Evolutionary conservation across 2,329 filamentous ascomycete genomes (phyloP).

Genomic region (Pseudophaeomoniella oleicola): DNA sequence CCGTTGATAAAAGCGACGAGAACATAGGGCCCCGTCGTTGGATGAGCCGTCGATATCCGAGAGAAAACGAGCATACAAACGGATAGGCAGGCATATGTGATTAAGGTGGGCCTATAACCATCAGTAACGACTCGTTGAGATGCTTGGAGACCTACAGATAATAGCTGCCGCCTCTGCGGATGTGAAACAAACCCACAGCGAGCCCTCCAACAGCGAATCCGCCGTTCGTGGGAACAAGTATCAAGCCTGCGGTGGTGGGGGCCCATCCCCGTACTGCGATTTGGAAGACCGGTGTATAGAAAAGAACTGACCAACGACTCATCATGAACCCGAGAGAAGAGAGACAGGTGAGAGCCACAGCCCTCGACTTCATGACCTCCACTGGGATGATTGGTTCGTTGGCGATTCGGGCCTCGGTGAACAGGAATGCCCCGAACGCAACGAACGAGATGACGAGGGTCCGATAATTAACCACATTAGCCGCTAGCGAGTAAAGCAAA

Average conservation of each 20-base stretch:
- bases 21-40: conserved; percentile 41
- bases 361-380: conserved; percentile 52
- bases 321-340: conserved; percentile 68
- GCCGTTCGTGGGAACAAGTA: conserved; percentile 67
- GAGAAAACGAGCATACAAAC: conserved; percentile 44
- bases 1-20: conserved; percentile 54
- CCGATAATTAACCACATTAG: conserved; percentile 43
- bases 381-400: conserved; percentile 63
- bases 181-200: conserved; percentile 59
- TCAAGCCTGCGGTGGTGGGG: conserved; percentile 56
- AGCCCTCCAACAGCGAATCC: conserved; percentile 66
- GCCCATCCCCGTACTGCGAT: conserved; percentile 58
- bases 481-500: conserved; percentile 56
- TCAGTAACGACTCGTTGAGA: conserved; percentile 9
- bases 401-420: conserved; percentile 50
- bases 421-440: conserved; percentile 41
- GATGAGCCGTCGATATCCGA: conserved; percentile 36
- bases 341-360: conserved; percentile 58
- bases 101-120: conserved; percentile 31
- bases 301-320: conserved; percentile 64
- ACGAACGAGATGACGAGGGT: conserved; percentile 47
- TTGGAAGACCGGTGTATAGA: conserved; percentile 68
- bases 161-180: conserved; percentile 58
- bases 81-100: conserved; percentile 49
- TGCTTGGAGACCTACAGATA: conserved; percentile 34